Conservation (phyloP, 768 basidiomycete genomes). For the Boletus edulis region DNA sequence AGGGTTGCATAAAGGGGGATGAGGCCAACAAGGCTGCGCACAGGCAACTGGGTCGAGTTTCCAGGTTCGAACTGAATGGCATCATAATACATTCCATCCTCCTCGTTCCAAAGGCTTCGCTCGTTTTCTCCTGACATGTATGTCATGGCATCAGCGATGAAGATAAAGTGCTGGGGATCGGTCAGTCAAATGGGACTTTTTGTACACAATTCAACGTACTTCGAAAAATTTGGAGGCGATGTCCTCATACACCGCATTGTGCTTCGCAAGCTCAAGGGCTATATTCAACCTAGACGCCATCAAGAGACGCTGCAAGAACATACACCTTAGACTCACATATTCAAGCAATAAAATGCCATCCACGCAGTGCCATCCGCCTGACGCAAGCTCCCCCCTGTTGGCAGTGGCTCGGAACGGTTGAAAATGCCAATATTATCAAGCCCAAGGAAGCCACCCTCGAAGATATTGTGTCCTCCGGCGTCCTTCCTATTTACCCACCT, state of each 20-base stretch:
- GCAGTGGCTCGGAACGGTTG: constrained; percentile 95
- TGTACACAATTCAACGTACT: constrained; percentile 34
- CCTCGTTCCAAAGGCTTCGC: constrained; percentile 88
- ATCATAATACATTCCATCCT: constrained; percentile 99
- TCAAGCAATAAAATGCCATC: constrained; percentile 99
- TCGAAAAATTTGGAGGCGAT: constrained; percentile 99
- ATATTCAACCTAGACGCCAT: constrained; percentile 76
- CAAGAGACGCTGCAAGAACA: neutral
- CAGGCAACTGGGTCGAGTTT: constrained; percentile 84
- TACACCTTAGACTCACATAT: constrained; percentile 61
- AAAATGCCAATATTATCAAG: constrained; percentile 98
- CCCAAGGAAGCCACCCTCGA: constrained; percentile 97
- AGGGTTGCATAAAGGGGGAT: constrained; percentile 96
- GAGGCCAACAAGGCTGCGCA: constrained; percentile 94
- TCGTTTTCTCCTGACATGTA: constrained; percentile 78
- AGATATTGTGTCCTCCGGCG: constrained; percentile 90
- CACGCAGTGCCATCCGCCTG: constrained; percentile 99
- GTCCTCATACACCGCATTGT: constrained; percentile 96
- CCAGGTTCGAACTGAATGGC: constrained; percentile 87
- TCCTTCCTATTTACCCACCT: constrained; percentile 99
- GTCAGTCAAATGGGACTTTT: constrained; percentile 11
- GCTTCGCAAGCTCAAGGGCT: constrained; percentile 95
- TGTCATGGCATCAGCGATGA: constrained; percentile 99
- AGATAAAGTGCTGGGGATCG: constrained; percentile 81
- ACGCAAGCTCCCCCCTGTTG: constrained; percentile 89